Evolutionary conservation across 176 grass and related monocot genomes (phyloP).

Genomic region (Zea luxurians): DNA sequence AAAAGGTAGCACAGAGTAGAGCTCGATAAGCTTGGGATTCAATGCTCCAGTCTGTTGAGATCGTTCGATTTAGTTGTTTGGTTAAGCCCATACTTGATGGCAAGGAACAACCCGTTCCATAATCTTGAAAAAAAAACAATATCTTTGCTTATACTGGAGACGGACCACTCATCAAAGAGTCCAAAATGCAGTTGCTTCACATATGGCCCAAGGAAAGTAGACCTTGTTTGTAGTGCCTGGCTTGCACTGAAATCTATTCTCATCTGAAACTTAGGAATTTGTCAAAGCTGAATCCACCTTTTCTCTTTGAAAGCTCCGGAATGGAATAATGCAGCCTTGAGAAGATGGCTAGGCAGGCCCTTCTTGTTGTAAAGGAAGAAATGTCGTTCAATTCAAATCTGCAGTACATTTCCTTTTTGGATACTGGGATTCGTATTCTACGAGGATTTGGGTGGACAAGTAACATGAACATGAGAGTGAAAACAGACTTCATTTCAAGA

Average conservation of each 20-base stretch:
- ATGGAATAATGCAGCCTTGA: neutral
- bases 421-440: neutral
- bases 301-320: slow-evolving; percentile 41
- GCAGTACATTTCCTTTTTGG: neutral
- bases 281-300: slow-evolving; percentile 45
- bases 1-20: slow-evolving; percentile 14
- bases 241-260: slow-evolving; percentile 47
- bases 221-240: neutral
- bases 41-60: slow-evolving; percentile 22
- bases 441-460: neutral
- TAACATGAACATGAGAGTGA: neutral
- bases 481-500: slow-evolving; percentile 25
- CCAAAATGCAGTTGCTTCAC: slow-evolving; percentile 45
- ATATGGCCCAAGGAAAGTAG: slow-evolving; percentile 41
- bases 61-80: slow-evolving; percentile 11
- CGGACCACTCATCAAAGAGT: slow-evolving; percentile 8
- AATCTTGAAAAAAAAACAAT: neutral
- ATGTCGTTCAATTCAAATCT: slow-evolving; percentile 15
- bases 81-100: slow-evolving; percentile 1
- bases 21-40: slow-evolving; percentile 12
- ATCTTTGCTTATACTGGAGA: slow-evolving; percentile 26
- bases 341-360: neutral
- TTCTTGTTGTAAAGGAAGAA: slow-evolving; percentile 16
- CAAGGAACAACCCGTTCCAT: slow-evolving; percentile 7
- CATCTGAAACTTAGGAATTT: slow-evolving; percentile 46